Base-by-base conservation (phyloP, 805 yeast species). In the Grigorovia jiainica region DNA sequence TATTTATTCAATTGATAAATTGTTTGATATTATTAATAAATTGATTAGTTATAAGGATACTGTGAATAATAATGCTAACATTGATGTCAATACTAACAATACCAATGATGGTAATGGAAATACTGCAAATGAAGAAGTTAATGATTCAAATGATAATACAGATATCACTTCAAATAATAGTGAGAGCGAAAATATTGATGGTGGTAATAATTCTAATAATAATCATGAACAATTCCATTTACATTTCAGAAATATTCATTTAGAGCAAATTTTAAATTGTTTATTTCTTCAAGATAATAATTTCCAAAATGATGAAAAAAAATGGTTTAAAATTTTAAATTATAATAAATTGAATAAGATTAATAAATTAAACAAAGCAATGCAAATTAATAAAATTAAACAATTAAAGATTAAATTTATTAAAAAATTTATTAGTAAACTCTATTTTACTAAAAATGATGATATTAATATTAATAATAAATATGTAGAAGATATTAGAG, bases 11-110 rank as follows among this genome's bases (percentile, higher is more conserved):
- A n/a, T 39, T 13, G 8, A 24, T 4, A 6, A 27, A 11, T 27
- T 39, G 6, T 31, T 39, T 17, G 41, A 39, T 30, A 33, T 11
- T 16, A 31, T 39, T 3, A 32, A 39, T 4, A 33, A n/a, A n/a
- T 18, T 31, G 17, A 23, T 29, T 9, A 18, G 15, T 21, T 18
- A n/a, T 5, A 16, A 29, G 4, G 36, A 33, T 23, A 13, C 24
- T n/a, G 6, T 33, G 11, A 33, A 19, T 8, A 30, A 21, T 18
- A 38, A 17, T 19, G 35, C 36, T 15, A 33, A 32, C 8, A 24
- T 3, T 24, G 27, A 24, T 24, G 11, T 3, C 27, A 24, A 24
- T 24, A 24, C 27, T 7, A 24, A 13, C 8, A 24, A 7, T 24
- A n/a, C n/a, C n/a, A n/a, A n/a, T n/a, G n/a, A n/a, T n/a, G n/a